Percentiles rank a stretch among this genome's conserved stretches.
Conservation (phyloP, 73 alveolate genomes). For the Symbiodinium natans region DNA sequence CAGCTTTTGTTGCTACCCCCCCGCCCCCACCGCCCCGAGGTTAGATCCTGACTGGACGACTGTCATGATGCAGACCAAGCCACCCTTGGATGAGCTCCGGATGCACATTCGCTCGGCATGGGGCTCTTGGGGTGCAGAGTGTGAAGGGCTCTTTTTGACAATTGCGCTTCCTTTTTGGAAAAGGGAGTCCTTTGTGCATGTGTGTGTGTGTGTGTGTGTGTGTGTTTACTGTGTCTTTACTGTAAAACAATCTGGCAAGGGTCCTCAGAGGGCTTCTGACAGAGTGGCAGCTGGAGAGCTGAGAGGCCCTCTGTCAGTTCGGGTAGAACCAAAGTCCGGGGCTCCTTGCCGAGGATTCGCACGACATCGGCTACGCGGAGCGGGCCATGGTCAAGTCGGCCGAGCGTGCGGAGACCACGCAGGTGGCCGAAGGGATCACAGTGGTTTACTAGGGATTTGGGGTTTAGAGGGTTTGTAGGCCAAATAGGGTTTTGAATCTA, state of each 20-base stretch:
- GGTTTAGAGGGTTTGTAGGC: no score
- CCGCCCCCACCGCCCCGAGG: no score
- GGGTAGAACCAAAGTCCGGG: not conserved
- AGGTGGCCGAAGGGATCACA: no score
- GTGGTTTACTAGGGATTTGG: no score
- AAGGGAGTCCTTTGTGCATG: no score
- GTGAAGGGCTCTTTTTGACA: not conserved
- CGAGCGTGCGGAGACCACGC: slow-evolving; percentile 75
- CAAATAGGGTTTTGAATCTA: no score
- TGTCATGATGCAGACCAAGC: slow-evolving; percentile 77
- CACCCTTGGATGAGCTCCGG: slow-evolving; percentile 46
- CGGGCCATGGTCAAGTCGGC: slow-evolving; percentile 80
- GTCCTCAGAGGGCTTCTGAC: not conserved
- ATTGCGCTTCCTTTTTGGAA: not conserved
- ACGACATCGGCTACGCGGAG: slow-evolving; percentile 80
- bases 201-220: not conserved
- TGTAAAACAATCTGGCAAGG: not conserved
- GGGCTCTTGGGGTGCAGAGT: not conserved
- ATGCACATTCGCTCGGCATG: not conserved
- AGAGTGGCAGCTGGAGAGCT: no score
- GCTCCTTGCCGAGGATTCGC: slow-evolving; percentile 9
- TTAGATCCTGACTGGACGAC: slow-evolving; percentile 85
- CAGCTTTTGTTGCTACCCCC: no score
- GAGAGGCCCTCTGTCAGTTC: no score
- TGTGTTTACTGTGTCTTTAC: not conserved